These are phyloP conservation scores for Paramarasmius palmivorus DNA, from an alignment of 1,284 basidiomycete species.

Conservation along the genomic window DNA sequence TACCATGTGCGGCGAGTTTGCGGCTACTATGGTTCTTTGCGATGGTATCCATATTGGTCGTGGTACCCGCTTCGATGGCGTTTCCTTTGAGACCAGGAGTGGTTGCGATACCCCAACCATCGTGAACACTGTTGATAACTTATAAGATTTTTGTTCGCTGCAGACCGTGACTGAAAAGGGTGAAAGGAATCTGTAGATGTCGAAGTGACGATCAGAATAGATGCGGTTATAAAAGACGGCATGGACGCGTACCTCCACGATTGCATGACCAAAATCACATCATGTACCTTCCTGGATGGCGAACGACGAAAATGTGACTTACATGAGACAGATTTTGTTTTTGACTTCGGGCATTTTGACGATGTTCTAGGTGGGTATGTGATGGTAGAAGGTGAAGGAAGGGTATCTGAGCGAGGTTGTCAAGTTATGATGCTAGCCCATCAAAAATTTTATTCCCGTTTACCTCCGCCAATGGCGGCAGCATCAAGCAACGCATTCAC, in stretches of 20 bases:
- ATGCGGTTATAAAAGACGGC: neutral
- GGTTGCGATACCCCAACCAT: conserved; percentile 86
- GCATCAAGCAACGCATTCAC: too few relatives aligned
- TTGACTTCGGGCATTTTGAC: conserved; percentile 53
- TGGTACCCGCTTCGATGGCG: conserved; percentile 81
- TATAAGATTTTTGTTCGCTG: neutral
- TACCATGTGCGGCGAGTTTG: conserved; percentile 79
- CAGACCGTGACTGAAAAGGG: neutral
- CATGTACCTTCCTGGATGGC: too few relatives aligned
- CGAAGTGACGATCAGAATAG: conserved; percentile 3
- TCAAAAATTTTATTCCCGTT: too few relatives aligned
- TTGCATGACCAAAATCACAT: too few relatives aligned
- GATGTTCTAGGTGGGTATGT: too few relatives aligned
- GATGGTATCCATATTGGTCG: conserved; percentile 87
- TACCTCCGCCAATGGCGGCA: too few relatives aligned
- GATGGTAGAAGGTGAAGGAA: too few relatives aligned
- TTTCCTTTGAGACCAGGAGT: conserved; percentile 76
- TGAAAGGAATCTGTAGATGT: neutral
- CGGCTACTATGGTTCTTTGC: conserved; percentile 75
- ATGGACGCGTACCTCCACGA: too few relatives aligned
- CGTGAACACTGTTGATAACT: conserved; percentile 71
- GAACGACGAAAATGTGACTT: conserved; percentile 18
- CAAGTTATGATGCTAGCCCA: too few relatives aligned
- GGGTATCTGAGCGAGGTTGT: too few relatives aligned
- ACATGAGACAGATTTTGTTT: conserved; percentile 93